These are phyloP conservation scores for Sarcodon aspratus DNA, from an alignment of 768 basidiomycete genomes.

Conservation along the genomic window DNA sequence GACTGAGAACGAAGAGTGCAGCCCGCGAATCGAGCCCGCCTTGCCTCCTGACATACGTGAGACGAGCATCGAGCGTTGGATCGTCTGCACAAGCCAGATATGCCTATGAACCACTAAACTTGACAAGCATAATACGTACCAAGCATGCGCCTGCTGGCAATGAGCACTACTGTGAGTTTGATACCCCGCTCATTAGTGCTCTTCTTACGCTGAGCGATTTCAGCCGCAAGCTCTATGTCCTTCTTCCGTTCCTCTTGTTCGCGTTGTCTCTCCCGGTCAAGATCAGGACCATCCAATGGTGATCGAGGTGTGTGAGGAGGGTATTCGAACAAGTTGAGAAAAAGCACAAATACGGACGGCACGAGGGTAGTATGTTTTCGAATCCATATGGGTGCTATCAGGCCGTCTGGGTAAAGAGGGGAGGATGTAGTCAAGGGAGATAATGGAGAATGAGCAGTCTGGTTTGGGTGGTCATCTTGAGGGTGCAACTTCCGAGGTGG, in stretches of 20 bases:
- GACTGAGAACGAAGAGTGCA: conserved; percentile 88
- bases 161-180: conserved; percentile 88
- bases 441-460: conserved; percentile 75
- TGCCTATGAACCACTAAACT: neutral
- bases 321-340: conserved; percentile 72
- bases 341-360: conserved; percentile 90
- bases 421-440: conserved; percentile 85
- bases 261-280: conserved; percentile 43
- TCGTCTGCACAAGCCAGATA: conserved; percentile 48
- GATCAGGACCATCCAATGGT: conserved; percentile 43
- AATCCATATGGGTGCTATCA: conserved; percentile 97
- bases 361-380: conserved; percentile 88
- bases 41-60: conserved; percentile 81
- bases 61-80: conserved; percentile 65
- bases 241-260: conserved; percentile 56
- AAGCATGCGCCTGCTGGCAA: conserved; percentile 81
- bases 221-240: conserved; percentile 70
- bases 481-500: conserved; percentile 73
- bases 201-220: conserved; percentile 74
- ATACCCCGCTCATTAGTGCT: conserved; percentile 74
- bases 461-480: conserved; percentile 43
- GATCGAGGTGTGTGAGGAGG: conserved; percentile 32
- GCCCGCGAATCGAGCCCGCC: conserved; percentile 87
- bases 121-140: conserved; percentile 35
- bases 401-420: conserved; percentile 86